These are phyloP conservation scores for Orbilia brochopaga DNA, from an alignment of 2,329 filamentous ascomycete species.

Conservation along the genomic window DNA sequence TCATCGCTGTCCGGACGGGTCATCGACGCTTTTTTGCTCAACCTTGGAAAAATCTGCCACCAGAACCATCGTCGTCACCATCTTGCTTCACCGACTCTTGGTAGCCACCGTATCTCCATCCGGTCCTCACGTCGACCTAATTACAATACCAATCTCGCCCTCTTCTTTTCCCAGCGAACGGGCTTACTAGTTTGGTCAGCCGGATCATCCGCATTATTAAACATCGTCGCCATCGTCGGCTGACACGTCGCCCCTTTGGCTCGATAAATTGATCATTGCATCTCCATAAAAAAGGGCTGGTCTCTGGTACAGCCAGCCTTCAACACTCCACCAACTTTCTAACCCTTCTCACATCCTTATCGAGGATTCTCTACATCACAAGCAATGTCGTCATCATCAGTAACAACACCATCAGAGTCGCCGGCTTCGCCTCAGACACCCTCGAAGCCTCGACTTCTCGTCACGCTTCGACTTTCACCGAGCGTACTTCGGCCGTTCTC, in stretches of 20 bases:
- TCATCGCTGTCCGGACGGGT: neutral
- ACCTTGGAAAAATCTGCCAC: neutral
- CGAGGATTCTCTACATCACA: conserved; percentile 10
- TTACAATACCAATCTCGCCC: conserved; percentile 2
- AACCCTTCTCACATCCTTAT: neutral
- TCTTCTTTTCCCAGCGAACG: conserved; percentile 18
- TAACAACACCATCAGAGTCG: conserved; percentile 5
- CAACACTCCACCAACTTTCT: neutral
- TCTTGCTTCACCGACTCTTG: neutral
- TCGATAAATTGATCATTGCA: conserved; percentile 32
- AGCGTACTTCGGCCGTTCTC: conserved; percentile 62
- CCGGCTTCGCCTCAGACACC: conserved; percentile 53
- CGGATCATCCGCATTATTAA: conserved; percentile 23
- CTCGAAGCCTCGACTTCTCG: conserved; percentile 58
- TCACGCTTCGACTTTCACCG: conserved; percentile 65
- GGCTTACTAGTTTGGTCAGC: conserved; percentile 26
- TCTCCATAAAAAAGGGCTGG: conserved; percentile 30
- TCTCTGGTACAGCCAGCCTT: conserved; percentile 31
- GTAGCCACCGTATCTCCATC: conserved; percentile 1
- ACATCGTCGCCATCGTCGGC: conserved; percentile 26
- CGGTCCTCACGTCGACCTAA: conserved; percentile 3
- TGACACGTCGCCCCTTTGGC: conserved; percentile 35
- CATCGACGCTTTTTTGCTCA: neutral
- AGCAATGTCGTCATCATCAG: conserved; percentile 39
- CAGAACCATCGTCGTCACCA: neutral